Percentiles rank a stretch among this genome's conserved stretches.
phyloP scores from a whole-genome alignment of 768 basidiomycete genomes.

The Ephemerocybe angulata region DNA sequence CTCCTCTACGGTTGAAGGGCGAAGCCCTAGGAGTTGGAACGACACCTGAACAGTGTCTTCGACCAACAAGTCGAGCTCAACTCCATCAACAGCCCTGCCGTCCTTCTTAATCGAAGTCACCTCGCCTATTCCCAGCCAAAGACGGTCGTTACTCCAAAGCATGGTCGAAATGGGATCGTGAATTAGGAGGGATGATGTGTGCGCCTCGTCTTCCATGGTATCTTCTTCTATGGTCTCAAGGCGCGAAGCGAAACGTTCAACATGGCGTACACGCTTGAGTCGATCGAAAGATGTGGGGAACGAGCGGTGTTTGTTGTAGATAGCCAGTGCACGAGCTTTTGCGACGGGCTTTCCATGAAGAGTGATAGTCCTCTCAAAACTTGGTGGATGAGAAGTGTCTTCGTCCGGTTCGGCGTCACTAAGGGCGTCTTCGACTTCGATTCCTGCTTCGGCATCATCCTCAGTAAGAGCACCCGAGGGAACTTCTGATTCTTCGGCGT shows the following conservation, averaged over 20 bases:
- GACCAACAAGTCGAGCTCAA: constrained; percentile 10
- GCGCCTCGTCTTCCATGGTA: background rate
- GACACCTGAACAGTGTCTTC: constrained; percentile 14
- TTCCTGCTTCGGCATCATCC: background rate
- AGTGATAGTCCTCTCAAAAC: background rate
- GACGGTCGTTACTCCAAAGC: constrained; percentile 7
- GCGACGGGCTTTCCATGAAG: background rate
- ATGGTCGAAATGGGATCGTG: constrained; percentile 15
- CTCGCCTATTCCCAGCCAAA: constrained; percentile 17
- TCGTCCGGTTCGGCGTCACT: background rate
- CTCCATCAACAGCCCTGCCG: background rate
- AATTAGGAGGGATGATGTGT: background rate
- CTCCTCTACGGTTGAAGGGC: constrained; percentile 16
- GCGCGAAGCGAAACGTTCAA: background rate
- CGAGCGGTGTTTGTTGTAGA: background rate
- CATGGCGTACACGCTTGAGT: background rate
- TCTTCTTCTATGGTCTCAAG: background rate
- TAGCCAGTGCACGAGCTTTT: background rate
- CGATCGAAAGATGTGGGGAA: background rate
- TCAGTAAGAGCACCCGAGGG: background rate
- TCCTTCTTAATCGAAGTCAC: constrained; percentile 12
- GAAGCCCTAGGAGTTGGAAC: constrained; percentile 16
- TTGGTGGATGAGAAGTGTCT: background rate
- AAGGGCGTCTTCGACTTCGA: background rate
- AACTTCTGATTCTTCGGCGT: too few relatives aligned